Evolutionary conservation across 371 early-diverging fungal genomes (phyloP).

Genomic region (Smittium culicis): DNA sequence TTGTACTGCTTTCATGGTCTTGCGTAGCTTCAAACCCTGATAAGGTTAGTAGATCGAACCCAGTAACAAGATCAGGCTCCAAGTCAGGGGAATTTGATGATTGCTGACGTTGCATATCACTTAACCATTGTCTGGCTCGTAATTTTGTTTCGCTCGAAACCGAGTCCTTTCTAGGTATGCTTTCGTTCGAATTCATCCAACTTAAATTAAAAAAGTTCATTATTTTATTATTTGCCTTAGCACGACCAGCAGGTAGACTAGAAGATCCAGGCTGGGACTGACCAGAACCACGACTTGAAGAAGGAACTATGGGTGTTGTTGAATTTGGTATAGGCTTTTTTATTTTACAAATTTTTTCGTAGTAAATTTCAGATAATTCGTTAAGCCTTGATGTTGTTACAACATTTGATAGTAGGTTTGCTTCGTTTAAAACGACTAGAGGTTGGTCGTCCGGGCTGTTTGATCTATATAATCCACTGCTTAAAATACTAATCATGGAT

Average conservation of each 20-base stretch:
- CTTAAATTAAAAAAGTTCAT: conserved; percentile 26
- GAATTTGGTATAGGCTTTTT: not conserved
- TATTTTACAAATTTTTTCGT: conserved; percentile 15
- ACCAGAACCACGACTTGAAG: not conserved
- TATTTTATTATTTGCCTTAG: conserved; percentile 18
- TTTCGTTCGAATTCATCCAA: conserved; percentile 14
- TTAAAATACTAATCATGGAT: conserved; percentile 61
- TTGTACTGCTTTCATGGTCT: not conserved
- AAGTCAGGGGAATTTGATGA: no score
- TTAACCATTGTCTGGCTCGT: conserved; percentile 8
- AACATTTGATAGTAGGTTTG: conserved; percentile 47
- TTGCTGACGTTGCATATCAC: conserved; percentile 9
- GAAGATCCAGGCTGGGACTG: not conserved
- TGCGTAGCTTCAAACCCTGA: conserved; percentile 11
- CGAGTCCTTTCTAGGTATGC: not conserved
- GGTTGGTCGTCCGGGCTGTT: conserved; percentile 43
- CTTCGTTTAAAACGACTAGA: conserved; percentile 56
- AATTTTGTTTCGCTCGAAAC: not conserved
- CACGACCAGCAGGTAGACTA: not conserved
- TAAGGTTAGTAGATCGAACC: conserved; percentile 8
- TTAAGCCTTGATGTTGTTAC: conserved; percentile 58
- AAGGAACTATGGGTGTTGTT: not conserved
- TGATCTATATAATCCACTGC: conserved; percentile 60
- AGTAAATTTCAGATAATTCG: conserved; percentile 51
- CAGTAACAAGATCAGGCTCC: not conserved